A percentile compares a stretch with the other conserved stretches of the same genome.
Evolutionary conservation across 2,329 filamentous ascomycete species (phyloP).

Genomic region (Chrysoporthe cubensis): DNA sequence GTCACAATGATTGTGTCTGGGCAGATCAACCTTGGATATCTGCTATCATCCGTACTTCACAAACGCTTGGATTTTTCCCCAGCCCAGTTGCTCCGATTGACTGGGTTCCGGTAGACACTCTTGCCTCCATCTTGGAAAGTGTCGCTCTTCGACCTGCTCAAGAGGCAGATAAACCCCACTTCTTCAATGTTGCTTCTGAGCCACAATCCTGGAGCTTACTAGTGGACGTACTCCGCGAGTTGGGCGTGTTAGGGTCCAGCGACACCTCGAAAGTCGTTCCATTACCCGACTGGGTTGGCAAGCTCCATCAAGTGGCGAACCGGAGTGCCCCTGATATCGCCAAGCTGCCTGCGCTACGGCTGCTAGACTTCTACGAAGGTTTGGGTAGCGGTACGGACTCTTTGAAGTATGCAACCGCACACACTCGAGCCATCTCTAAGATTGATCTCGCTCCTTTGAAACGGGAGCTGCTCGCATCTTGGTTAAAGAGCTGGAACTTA

Average conservation of each 20-base stretch:
- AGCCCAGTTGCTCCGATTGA: conserved; percentile 26
- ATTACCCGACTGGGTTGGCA: not conserved
- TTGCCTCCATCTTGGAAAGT: conserved; percentile 5
- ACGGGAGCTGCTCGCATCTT: not conserved
- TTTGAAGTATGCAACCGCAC: not conserved
- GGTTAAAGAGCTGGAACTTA: conserved; percentile 9
- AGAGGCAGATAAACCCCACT: not conserved
- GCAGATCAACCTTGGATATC: conserved; percentile 34
- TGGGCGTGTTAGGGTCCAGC: no score
- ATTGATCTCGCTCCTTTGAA: conserved; percentile 5
- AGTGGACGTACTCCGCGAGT: not conserved
- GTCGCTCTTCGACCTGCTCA: not conserved
- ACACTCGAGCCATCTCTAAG: not conserved
- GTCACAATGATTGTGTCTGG: conserved; percentile 16
- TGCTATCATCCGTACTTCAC: conserved; percentile 29
- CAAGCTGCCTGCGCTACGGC: conserved; percentile 9
- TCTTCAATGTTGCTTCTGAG: conserved; percentile 13
- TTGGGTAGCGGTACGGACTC: conserved; percentile 12
- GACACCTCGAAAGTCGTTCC: not conserved
- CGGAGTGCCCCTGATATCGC: not conserved
- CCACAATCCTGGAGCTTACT: conserved; percentile 3
- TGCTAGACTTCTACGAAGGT: conserved; percentile 7
- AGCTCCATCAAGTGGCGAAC: not conserved
- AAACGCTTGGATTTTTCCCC: conserved; percentile 27
- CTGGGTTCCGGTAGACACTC: conserved; percentile 31